Percentiles rank a stretch among this genome's conserved stretches.
Evolutionary conservation across 257 asterid genomes (phyloP).

Genomic region (Solanum paucissectum): DNA sequence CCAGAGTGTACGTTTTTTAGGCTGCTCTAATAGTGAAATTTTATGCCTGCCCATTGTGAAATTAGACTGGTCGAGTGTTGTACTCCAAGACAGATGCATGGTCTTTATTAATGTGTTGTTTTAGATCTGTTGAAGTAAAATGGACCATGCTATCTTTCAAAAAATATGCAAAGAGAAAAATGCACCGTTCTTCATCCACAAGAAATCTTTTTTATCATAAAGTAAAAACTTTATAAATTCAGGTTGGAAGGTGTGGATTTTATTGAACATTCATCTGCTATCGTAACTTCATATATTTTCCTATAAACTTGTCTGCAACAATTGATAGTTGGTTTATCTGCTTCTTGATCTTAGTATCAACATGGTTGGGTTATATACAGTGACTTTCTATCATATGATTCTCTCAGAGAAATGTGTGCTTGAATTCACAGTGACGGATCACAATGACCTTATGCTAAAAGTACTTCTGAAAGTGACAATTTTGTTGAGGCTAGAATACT

Average conservation of each 20-base stretch:
- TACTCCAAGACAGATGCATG: background rate
- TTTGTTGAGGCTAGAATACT: background rate
- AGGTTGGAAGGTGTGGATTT: background rate
- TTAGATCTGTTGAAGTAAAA: background rate
- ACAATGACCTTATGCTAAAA: background rate
- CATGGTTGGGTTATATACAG: background rate
- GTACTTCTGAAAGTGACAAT: background rate
- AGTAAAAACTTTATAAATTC: background rate
- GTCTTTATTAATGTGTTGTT: background rate
- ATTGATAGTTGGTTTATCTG: background rate
- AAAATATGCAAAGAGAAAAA: background rate
- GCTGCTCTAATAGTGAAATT: background rate
- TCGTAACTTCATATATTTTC: background rate
- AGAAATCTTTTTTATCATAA: background rate
- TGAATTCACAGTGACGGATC: background rate
- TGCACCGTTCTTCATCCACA: background rate
- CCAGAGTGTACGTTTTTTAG: constrained; percentile 46
- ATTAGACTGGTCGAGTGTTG: background rate
- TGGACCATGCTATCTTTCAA: background rate
- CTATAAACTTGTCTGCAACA: background rate
- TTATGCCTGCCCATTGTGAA: background rate
- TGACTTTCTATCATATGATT: background rate
- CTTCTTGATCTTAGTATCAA: background rate
- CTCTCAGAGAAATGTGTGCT: background rate
- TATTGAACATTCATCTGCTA: background rate